These are phyloP conservation scores for Hanseniaspora thailandica DNA, from an alignment of 805 yeast species.

Conservation along the genomic window DNA sequence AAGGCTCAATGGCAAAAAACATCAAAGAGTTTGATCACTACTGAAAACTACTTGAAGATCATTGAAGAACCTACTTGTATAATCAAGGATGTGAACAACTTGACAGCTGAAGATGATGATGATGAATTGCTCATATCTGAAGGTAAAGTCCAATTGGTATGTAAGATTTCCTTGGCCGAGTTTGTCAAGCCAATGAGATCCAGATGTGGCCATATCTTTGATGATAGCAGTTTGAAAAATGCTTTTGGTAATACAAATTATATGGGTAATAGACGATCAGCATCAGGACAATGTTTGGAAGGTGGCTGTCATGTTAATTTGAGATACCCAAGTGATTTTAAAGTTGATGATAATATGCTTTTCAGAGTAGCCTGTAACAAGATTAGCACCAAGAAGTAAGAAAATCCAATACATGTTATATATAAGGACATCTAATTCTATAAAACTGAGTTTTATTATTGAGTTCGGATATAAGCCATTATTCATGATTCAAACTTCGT, in stretches of 20 bases:
- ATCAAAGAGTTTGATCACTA: not conserved
- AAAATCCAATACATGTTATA: not conserved
- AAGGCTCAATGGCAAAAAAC: not conserved
- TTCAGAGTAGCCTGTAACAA: constrained; percentile 38
- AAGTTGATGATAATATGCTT: constrained; percentile 43
- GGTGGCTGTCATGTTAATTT: constrained; percentile 40
- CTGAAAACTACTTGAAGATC: constrained; percentile 7
- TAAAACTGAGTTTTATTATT: no score
- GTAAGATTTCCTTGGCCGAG: constrained; percentile 49
- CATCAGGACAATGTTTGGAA: constrained; percentile 41
- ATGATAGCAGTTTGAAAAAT: constrained; percentile 34
- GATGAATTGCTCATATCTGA: constrained; percentile 60
- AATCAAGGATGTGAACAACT: constrained; percentile 16
- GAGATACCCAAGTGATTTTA: constrained; percentile 28
- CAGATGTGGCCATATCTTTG: constrained; percentile 54
- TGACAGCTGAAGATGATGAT: constrained; percentile 25
- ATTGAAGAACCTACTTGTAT: constrained; percentile 1
- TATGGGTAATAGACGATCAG: no score
- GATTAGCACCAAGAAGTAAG: constrained; percentile 19
- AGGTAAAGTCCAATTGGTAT: constrained; percentile 54
- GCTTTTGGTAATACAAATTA: constrained; percentile 25
- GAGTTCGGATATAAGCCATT: not conserved
- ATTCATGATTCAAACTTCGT: no score
- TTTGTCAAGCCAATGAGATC: constrained; percentile 49
- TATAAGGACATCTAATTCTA: no score